These are phyloP conservation scores for Amanita phalloides DNA, from an alignment of 768 basidiomycete species.

Conservation along the genomic window DNA sequence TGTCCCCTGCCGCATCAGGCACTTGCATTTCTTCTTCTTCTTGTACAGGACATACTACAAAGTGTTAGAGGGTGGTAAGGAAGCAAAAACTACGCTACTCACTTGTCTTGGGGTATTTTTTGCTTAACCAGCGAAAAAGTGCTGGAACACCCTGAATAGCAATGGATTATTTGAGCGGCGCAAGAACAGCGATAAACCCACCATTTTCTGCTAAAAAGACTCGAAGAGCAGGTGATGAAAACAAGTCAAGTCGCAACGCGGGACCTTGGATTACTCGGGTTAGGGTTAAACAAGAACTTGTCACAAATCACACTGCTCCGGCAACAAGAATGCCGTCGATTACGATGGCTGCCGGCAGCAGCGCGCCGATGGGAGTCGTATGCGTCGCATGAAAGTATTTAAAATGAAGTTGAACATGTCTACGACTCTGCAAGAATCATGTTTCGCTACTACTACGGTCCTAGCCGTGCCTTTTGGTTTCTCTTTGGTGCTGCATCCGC, in stretches of 20 bases:
- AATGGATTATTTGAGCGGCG: neutral
- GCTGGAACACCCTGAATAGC: constrained; percentile 83
- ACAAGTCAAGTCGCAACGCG: neutral
- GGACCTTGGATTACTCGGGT: neutral
- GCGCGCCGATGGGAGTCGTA: neutral
- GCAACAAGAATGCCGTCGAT: neutral
- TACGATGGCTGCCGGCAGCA: neutral
- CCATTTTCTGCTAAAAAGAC: neutral
- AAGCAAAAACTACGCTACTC: constrained; percentile 16
- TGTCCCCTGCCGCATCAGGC: constrained; percentile 54
- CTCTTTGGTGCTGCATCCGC: constrained; percentile 41
- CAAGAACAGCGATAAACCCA: neutral
- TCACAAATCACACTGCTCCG: neutral
- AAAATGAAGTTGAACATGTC: neutral
- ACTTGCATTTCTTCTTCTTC: constrained; percentile 79
- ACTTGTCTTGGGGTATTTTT: constrained; percentile 98
- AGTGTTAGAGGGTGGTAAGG: neutral
- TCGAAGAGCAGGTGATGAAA: neutral
- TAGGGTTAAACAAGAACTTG: constrained; percentile 5
- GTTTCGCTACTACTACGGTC: constrained; percentile 16
- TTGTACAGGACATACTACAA: constrained; percentile 59
- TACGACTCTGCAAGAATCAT: neutral
- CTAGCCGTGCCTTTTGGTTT: constrained; percentile 66
- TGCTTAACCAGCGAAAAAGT: constrained; percentile 96
- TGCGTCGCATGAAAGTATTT: neutral